Conservation (phyloP, 192 early-diverging fungal genomes). For the Coemansia sp. region DNA sequence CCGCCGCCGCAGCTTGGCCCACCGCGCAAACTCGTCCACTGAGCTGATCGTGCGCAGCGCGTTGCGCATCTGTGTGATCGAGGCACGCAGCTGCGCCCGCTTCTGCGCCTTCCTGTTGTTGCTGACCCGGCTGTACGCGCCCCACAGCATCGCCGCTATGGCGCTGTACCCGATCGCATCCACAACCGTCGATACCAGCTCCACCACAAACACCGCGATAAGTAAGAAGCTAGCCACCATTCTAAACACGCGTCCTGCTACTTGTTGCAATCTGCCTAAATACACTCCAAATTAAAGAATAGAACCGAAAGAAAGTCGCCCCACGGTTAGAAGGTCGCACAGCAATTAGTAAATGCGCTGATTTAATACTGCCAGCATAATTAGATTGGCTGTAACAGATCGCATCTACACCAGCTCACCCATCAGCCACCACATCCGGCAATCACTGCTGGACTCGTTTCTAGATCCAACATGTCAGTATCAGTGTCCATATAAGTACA, state of each 20-base stretch:
- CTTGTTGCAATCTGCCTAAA: too few relatives aligned
- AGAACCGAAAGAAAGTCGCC: too few relatives aligned
- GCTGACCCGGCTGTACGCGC: constrained; percentile 27
- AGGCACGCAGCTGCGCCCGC: constrained; percentile 60
- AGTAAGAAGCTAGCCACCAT: constrained; percentile 54
- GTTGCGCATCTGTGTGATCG: constrained; percentile 60
- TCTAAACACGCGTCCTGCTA: not conserved
- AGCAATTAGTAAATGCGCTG: too few relatives aligned
- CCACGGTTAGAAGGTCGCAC: too few relatives aligned
- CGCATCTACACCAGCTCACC: too few relatives aligned
- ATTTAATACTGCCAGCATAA: too few relatives aligned
- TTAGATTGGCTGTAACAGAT: too few relatives aligned
- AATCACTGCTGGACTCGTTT: too few relatives aligned
- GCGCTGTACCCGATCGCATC: constrained; percentile 56
- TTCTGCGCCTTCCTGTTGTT: constrained; percentile 42
- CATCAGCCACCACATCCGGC: too few relatives aligned
- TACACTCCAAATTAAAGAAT: too few relatives aligned
- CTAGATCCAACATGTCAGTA: too few relatives aligned
- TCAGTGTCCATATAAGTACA: too few relatives aligned
- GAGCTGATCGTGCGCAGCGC: constrained; percentile 68
- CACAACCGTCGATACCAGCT: constrained; percentile 59
- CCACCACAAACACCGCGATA: constrained; percentile 58
- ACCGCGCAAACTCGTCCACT: constrained; percentile 88
- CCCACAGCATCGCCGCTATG: constrained; percentile 45
- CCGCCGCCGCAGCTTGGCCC: constrained; percentile 83